These are phyloP conservation scores for Dalbergia oliveri DNA, from an alignment of 306 rosid genomes.

Conservation along the genomic window DNA sequence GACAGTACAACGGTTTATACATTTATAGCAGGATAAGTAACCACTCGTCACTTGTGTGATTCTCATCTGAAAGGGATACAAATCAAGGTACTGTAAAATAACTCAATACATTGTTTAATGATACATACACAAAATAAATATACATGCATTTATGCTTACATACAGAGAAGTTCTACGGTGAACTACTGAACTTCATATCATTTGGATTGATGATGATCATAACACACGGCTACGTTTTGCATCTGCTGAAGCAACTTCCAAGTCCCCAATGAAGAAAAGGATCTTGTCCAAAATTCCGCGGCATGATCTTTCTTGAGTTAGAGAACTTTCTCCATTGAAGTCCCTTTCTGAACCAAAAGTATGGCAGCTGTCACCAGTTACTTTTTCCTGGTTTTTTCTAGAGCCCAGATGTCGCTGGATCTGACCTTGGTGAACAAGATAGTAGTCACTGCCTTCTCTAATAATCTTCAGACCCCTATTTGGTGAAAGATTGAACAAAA, in stretches of 20 bases:
- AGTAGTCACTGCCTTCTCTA: slow-evolving; percentile 76
- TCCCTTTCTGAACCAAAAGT: slow-evolving; percentile 46
- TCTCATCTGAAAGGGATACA: neutral
- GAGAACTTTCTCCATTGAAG: slow-evolving; percentile 44
- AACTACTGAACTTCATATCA: neutral
- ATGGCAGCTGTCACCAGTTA: slow-evolving; percentile 27
- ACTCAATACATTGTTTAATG: slow-evolving; percentile 9
- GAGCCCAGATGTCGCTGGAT: slow-evolving; percentile 73
- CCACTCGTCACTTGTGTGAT: slow-evolving; percentile 1
- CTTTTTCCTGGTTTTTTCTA: slow-evolving; percentile 52
- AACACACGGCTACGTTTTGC: slow-evolving; percentile 66
- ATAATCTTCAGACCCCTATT: slow-evolving; percentile 78
- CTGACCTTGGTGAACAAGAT: slow-evolving; percentile 83
- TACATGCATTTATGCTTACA: slow-evolving; percentile 43
- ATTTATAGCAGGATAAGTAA: neutral
- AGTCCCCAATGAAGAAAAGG: slow-evolving; percentile 81
- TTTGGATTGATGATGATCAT: slow-evolving; percentile 37
- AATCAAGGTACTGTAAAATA: slow-evolving; percentile 16
- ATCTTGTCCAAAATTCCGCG: slow-evolving; percentile 76
- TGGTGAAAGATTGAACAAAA: slow-evolving; percentile 23
- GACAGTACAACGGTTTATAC: neutral
- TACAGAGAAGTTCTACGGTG: slow-evolving; percentile 38
- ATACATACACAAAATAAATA: slow-evolving; percentile 13
- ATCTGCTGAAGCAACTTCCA: slow-evolving; percentile 76
- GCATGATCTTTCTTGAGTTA: slow-evolving; percentile 58